phyloP scores from a whole-genome alignment of 2,329 filamentous ascomycete species.

The Sporothrix sp. region DNA sequence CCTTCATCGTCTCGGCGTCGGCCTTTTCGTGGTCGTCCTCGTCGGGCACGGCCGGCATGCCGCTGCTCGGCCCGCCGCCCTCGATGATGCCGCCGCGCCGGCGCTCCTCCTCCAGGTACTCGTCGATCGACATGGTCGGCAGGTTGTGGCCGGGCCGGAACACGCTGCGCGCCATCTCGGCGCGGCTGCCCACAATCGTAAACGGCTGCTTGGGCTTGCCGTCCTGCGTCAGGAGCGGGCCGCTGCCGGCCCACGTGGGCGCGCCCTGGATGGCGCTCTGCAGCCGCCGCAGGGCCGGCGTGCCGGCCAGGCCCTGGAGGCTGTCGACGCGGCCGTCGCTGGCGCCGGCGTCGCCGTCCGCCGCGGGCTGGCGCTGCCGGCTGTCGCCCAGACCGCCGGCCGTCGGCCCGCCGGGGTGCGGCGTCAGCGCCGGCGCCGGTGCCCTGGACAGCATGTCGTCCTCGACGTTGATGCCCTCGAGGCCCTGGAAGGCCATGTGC shows the following conservation, averaged over 20 bases:
- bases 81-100: slow-evolving; percentile 80
- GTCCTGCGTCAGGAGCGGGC: slow-evolving; percentile 64
- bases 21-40: slow-evolving; percentile 85
- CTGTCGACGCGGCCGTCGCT: slow-evolving; percentile 61
- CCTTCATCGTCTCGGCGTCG: slow-evolving; percentile 87
- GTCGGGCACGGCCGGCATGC: slow-evolving; percentile 60
- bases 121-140: slow-evolving; percentile 95
- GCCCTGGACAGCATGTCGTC: slow-evolving; percentile 70
- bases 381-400: slow-evolving; percentile 27
- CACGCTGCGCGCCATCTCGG: slow-evolving; percentile 67
- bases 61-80: slow-evolving; percentile 71
- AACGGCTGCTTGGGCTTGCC: slow-evolving; percentile 89
- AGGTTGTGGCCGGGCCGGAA: slow-evolving; percentile 88
- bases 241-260: slow-evolving; percentile 10
- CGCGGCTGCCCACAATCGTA: slow-evolving; percentile 68
- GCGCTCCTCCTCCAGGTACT: slow-evolving; percentile 89
- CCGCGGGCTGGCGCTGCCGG: slow-evolving; percentile 7
- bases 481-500: slow-evolving; percentile 72
- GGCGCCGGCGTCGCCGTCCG: slow-evolving; percentile 33
- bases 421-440: slow-evolving; percentile 42
- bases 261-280: slow-evolving; percentile 33
- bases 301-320: neutral
- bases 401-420: slow-evolving; percentile 41
- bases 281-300: slow-evolving; percentile 42
- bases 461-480: slow-evolving; percentile 84